These are phyloP conservation scores for Cystofilobasidium ferigula DNA, from an alignment of 768 basidiomycete genomes.

Conservation along the genomic window DNA sequence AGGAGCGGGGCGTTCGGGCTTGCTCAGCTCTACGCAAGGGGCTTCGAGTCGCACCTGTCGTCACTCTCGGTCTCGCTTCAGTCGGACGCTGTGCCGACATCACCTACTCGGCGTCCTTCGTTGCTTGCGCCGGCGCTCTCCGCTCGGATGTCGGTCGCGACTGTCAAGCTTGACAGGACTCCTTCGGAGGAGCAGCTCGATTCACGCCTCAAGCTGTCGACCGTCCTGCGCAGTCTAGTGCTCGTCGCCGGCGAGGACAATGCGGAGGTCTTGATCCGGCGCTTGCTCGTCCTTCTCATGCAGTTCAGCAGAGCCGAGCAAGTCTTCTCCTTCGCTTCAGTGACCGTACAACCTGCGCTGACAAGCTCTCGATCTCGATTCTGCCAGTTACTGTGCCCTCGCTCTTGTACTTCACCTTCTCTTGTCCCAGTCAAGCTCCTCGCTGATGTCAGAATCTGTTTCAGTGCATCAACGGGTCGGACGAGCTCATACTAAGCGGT, in stretches of 20 bases:
- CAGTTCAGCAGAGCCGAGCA: background rate
- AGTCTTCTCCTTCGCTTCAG: background rate
- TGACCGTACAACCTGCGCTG: background rate
- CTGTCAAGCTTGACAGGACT: background rate
- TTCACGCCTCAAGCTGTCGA: background rate
- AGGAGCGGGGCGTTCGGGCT: background rate
- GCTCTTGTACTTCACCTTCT: background rate
- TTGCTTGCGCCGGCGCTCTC: too few species aligned
- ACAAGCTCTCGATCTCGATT: background rate
- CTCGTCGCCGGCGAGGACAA: background rate
- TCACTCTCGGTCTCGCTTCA: background rate
- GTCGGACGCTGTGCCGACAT: background rate
- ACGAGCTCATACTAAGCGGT: background rate
- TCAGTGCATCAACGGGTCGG: background rate
- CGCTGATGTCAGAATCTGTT: too few species aligned
- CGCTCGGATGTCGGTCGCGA: too few species aligned
- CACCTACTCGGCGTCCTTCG: too few species aligned
- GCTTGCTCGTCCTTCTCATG: background rate
- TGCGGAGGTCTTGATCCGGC: background rate
- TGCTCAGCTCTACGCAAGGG: background rate
- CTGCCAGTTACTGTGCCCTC: background rate
- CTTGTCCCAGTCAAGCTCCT: too few species aligned
- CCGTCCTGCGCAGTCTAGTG: background rate
- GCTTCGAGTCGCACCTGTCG: background rate
- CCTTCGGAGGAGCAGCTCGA: background rate